Evolutionary conservation across 2,329 filamentous ascomycete genomes (phyloP), one percentile per base, ranked within the genome.

Genomic region (Triangularia verruculosa): DNA sequence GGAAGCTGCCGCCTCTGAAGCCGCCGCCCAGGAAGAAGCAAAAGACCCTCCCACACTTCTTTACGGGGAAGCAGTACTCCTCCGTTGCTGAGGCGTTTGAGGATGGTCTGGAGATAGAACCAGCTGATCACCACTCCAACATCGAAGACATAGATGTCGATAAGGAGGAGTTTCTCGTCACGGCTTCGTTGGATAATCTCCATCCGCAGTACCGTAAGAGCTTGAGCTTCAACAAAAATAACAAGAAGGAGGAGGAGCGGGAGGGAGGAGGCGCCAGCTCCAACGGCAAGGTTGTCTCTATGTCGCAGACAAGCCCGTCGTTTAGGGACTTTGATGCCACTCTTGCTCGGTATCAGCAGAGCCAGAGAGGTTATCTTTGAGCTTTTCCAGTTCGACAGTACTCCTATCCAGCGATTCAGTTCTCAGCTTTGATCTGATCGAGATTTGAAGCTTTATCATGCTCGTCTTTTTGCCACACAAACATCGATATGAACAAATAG

Each of bases 61-160:
- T 71, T 34, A 51, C 24, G 11, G 55, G 63, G n/a, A 58, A 63
- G 5, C 61, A 58, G 51, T 72, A 71, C 52, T 64, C 67, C 13
- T 71, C 64, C 52, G 70, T 72, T n/a, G 66, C 68, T 1, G 71
- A 72, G 51, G 71, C 71, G 1, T 72, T 72, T 27, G 69, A 69
- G 72, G 69, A 64, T 17, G 70, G 61, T n/a, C 58, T 72, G 11
- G 61, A 67, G 5, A 34, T 25, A 12, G 63, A 68, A n/a, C 61
- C 60, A 5, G 24, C 25, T n/a, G 32, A 20, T 3, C 34, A 34
- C 8, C 61, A 24, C 1, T 39, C 25, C 5, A 57, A 32, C 9
- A 57, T 32, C 5, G 24, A 61, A 6, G 69, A 66, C 11, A 32
- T 22, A 7, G 64, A 70, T 9, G 62, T 62, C 20, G 47, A 63